Evolutionary conservation across 202 grass and related monocot species (phyloP).

Genomic region (Schoenoplectus tabernaemontani): DNA sequence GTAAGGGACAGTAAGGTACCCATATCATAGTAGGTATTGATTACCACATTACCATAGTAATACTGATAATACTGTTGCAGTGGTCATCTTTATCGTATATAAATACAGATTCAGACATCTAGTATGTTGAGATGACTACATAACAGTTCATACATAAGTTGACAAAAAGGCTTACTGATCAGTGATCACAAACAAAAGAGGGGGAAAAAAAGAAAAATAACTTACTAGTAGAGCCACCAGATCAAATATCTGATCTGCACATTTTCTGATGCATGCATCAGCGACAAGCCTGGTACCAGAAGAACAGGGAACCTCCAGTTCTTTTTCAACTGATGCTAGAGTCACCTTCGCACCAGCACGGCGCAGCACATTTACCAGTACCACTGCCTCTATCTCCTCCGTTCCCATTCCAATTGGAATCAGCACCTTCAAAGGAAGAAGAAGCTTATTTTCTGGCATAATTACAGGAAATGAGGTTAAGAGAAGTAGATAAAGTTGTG

Average conservation of each 20-base stretch:
- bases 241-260: constrained; percentile 66
- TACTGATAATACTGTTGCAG: not conserved
- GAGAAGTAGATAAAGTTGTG: not conserved
- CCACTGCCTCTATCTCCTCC: constrained; percentile 87
- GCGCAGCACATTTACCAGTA: constrained; percentile 67
- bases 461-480: not conserved
- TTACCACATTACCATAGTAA: not conserved
- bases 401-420: constrained; percentile 86
- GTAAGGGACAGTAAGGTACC: not conserved
- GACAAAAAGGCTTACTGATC: not conserved
- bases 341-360: constrained; percentile 59
- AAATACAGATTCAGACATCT: not conserved
- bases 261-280: constrained; percentile 54
- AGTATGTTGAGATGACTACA: not conserved
- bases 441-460: not conserved
- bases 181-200: not conserved
- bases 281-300: constrained; percentile 57
- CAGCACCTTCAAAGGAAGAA: constrained; percentile 44
- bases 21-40: not conserved
- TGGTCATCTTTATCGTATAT: not conserved
- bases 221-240: constrained; percentile 78
- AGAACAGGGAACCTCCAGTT: constrained; percentile 58
- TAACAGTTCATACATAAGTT: not conserved
- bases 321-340: constrained; percentile 57
- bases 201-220: not conserved